phyloP scores from a whole-genome alignment of 2,329 filamentous ascomycete genomes.

The Pseudogymnoascus sp. region DNA sequence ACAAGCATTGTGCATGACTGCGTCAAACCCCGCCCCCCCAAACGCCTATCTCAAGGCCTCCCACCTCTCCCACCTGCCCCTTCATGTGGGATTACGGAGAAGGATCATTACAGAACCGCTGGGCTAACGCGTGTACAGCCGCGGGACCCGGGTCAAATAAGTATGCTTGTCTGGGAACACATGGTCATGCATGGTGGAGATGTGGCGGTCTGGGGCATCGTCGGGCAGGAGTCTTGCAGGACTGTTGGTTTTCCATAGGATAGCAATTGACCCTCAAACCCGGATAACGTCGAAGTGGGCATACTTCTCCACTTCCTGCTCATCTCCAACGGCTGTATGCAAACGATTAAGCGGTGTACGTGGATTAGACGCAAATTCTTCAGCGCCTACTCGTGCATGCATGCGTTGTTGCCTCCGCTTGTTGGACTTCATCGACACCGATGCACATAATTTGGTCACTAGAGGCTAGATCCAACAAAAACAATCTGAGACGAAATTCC shows the following conservation, averaged over 20 bases:
- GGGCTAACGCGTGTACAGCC: slow-evolving; percentile 5
- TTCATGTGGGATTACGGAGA: neutral
- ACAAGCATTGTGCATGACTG: slow-evolving; percentile 6
- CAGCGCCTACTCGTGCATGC: slow-evolving; percentile 1
- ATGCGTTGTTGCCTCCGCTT: neutral
- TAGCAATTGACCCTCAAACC: slow-evolving; percentile 1
- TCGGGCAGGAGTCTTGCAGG: slow-evolving; percentile 1
- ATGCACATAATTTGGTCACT: neutral
- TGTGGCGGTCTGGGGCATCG: slow-evolving; percentile 3
- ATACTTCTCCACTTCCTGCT: neutral
- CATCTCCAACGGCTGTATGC: neutral
- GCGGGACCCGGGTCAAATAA: neutral
- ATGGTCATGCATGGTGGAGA: slow-evolving; percentile 3
- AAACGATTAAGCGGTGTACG: neutral
- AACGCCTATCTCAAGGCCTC: neutral
- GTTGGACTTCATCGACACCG: neutral
- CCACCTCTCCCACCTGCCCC: neutral
- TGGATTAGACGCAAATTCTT: slow-evolving; percentile 1
- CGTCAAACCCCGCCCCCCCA: neutral
- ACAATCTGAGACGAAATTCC: neutral
- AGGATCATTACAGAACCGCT: slow-evolving; percentile 7
- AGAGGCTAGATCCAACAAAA: slow-evolving; percentile 6
- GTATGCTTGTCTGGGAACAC: neutral
- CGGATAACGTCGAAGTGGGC: neutral
- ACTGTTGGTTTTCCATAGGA: slow-evolving; percentile 5